A percentile compares a stretch with the other conserved stretches of the same genome.
These are phyloP conservation scores for Insectozyma bohioensis DNA, from an alignment of 1,139 yeast genomes.

Conservation along the genomic window DNA sequence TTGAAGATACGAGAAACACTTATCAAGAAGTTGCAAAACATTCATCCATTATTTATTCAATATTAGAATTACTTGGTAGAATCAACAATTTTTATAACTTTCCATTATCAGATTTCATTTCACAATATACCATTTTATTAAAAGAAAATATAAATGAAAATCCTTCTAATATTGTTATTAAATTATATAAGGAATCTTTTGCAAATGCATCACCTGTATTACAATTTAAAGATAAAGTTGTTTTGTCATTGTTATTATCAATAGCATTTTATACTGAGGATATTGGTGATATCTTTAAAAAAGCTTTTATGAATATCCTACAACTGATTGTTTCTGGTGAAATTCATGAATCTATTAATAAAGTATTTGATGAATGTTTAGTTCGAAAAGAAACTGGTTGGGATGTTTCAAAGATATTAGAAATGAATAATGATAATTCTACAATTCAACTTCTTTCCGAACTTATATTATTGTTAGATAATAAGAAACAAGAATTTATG, in stretches of 20 bases:
- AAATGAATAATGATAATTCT: slow-evolving; percentile 20
- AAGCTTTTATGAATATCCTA: slow-evolving; percentile 12
- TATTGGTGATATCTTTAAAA: slow-evolving; percentile 24
- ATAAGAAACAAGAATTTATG: slow-evolving; percentile 11
- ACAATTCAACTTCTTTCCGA: slow-evolving; percentile 16
- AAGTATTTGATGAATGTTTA: slow-evolving; percentile 10
- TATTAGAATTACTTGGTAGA: slow-evolving; percentile 42
- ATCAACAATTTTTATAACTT: slow-evolving; percentile 59
- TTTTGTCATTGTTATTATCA: slow-evolving; percentile 44
- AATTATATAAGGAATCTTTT: slow-evolving; percentile 49
- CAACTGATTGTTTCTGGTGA: slow-evolving; percentile 4
- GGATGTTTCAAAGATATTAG: slow-evolving; percentile 5
- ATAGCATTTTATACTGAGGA: slow-evolving; percentile 26
- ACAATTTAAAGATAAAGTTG: slow-evolving; percentile 44
- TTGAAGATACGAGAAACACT: slow-evolving; percentile 46
- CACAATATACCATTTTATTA: slow-evolving; percentile 42
- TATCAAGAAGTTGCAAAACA: slow-evolving; percentile 57
- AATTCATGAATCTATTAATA: background rate
- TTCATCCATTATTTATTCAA: slow-evolving; percentile 49
- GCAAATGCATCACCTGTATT: slow-evolving; percentile 48
- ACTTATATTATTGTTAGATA: slow-evolving; percentile 9
- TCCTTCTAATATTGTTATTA: slow-evolving; percentile 25
- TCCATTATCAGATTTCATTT: slow-evolving; percentile 48
- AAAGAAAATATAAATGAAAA: slow-evolving; percentile 15
- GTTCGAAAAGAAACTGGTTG: slow-evolving; percentile 9